These are phyloP conservation scores for Trametes punicea DNA, from an alignment of 768 basidiomycete species.

Conservation along the genomic window DNA sequence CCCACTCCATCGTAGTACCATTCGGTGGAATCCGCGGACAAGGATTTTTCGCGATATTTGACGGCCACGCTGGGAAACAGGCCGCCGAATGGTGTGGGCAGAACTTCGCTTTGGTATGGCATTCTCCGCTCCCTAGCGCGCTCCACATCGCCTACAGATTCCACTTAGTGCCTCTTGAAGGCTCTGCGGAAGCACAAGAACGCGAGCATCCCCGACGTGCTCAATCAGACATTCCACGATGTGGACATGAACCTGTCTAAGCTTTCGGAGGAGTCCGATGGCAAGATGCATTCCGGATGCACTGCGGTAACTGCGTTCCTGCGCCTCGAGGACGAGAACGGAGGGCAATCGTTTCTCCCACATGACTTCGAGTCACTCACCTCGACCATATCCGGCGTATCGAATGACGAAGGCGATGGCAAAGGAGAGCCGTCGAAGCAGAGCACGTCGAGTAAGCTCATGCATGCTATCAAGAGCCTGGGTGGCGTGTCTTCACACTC, in stretches of 20 bases:
- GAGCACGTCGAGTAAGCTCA: conserved; percentile 24
- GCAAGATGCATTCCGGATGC: conserved; percentile 94
- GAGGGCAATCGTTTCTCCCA: conserved; percentile 64
- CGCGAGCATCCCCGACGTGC: conserved; percentile 73
- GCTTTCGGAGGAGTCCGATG: conserved; percentile 82
- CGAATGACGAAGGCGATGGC: conserved; percentile 41
- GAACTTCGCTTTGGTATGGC: conserved; percentile 86
- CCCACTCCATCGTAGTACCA: conserved; percentile 94
- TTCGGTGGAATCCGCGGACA: conserved; percentile 90
- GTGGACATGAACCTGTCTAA: conserved; percentile 83
- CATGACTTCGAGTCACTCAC: conserved; percentile 22
- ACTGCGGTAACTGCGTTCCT: conserved; percentile 96
- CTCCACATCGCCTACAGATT: conserved; percentile 6
- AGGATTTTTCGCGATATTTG: conserved; percentile 97
- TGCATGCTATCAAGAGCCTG: conserved; percentile 38
- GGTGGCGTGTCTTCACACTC: conserved; percentile 32
- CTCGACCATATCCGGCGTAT: conserved; percentile 29
- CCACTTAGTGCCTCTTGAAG: conserved; percentile 57
- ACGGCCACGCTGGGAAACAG: conserved; percentile 97
- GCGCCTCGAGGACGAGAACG: conserved; percentile 80
- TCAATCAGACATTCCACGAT: conserved; percentile 92
- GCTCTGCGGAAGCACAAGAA: conserved; percentile 59
- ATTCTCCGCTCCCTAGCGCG: not conserved
- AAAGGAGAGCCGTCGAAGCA: conserved; percentile 43
- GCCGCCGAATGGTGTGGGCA: conserved; percentile 98